Percentiles rank a stretch among this genome's conserved stretches.
phyloP scores from a whole-genome alignment of 352 stramenopile genomes.

The Phytophthora quininea region DNA sequence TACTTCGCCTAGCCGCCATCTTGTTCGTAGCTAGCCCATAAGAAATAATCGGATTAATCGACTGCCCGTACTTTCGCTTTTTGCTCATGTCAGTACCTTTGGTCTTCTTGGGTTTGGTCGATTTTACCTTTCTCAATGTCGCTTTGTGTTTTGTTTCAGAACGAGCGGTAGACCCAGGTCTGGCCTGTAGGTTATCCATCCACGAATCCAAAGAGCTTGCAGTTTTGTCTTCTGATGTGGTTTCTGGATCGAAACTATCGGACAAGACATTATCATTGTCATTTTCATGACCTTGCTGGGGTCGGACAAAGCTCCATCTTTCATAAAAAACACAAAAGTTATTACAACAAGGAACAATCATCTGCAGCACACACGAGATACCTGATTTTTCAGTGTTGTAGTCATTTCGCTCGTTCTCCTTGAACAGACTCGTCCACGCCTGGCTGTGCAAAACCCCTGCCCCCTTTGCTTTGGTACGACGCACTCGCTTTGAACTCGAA shows the following conservation, averaged over 20 bases:
- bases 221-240: conserved; percentile 4
- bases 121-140: conserved; percentile 1
- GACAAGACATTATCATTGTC: background rate
- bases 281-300: background rate
- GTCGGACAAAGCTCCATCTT: background rate
- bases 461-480: background rate
- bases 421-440: background rate
- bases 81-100: conserved; percentile 10
- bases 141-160: background rate
- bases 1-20: conserved; percentile 16
- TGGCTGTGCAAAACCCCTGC: background rate
- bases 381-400: background rate
- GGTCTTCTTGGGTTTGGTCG: background rate
- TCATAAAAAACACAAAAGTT: background rate
- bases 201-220: background rate
- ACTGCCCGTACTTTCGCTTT: background rate
- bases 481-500: background rate
- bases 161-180: background rate
- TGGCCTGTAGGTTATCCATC: background rate
- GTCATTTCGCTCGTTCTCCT: background rate
- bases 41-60: background rate
- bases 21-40: conserved; percentile 6
- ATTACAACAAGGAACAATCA: background rate
- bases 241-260: conserved; percentile 1
- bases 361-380: background rate